These are phyloP conservation scores for Vaccinium macrocarpon DNA, from an alignment of 148 eudicot species.

Conservation along the genomic window DNA sequence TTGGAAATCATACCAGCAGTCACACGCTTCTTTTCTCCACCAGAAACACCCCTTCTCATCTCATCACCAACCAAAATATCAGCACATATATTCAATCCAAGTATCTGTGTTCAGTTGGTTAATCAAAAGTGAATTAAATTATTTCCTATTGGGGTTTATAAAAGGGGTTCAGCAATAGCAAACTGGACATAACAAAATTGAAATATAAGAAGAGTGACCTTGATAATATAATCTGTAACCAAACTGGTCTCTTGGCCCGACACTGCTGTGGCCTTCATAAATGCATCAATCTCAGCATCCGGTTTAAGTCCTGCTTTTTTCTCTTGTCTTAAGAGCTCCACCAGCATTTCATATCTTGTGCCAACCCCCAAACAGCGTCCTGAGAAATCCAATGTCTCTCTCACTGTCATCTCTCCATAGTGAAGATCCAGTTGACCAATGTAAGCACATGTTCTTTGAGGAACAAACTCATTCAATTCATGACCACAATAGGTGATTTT, in stretches of 20 bases:
- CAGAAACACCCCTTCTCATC: conserved; percentile 49
- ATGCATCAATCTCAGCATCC: conserved; percentile 48
- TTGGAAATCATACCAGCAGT: conserved; percentile 30
- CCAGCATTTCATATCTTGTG: conserved; percentile 36
- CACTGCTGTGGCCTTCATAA: conserved; percentile 45
- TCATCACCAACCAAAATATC: conserved; percentile 46
- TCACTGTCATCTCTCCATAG: conserved; percentile 51
- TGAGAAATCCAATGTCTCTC: conserved; percentile 46
- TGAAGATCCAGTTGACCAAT: conserved; percentile 51
- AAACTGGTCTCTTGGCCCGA: conserved; percentile 42
- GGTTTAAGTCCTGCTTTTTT: conserved; percentile 38
- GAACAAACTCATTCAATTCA: conserved; percentile 37
- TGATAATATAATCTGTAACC: conserved; percentile 43
- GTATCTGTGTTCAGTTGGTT: conserved; percentile 20
- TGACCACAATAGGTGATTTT: conserved; percentile 45
- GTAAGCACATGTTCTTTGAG: conserved; percentile 46
- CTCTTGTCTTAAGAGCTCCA: conserved; percentile 40
- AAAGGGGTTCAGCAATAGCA: background rate
- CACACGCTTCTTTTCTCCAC: conserved; percentile 48
- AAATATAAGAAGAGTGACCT: too few relatives aligned
- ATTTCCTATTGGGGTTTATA: background rate
- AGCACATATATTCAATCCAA: conserved; percentile 40
- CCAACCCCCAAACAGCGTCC: conserved; percentile 47
- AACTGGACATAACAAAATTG: too few relatives aligned
- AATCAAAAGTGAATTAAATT: background rate